Conservation (phyloP, 140 eudicot species). For the Oenanthe javanica region DNA sequence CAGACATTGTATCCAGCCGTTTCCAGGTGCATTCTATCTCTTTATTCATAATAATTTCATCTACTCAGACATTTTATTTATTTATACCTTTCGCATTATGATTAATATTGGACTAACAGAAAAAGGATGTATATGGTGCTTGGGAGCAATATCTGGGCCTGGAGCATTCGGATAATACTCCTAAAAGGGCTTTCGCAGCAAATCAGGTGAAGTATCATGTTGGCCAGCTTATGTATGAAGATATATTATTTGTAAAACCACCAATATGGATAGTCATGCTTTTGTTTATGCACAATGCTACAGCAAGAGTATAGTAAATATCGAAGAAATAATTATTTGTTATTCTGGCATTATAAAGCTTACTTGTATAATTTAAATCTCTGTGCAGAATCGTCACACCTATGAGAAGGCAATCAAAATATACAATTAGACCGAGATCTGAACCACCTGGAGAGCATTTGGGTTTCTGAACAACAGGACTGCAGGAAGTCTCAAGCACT, state of each 20-base stretch:
- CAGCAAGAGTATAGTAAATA: background rate
- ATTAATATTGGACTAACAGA: slow-evolving; percentile 25
- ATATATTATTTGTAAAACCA: background rate
- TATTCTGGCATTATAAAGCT: background rate
- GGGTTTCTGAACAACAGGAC: background rate
- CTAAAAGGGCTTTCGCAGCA: slow-evolving; percentile 56
- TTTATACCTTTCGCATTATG: background rate
- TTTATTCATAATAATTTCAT: background rate
- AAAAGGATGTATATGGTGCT: slow-evolving; percentile 65
- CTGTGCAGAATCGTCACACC: slow-evolving; percentile 66
- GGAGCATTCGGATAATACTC: slow-evolving; percentile 69
- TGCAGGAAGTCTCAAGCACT: background rate
- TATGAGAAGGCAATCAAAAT: slow-evolving; percentile 78
- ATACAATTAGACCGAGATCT: slow-evolving; percentile 35
- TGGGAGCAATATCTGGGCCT: slow-evolving; percentile 94
- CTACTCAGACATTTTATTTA: background rate
- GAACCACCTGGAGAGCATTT: slow-evolving; percentile 6
- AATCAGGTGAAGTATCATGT: slow-evolving; percentile 50
- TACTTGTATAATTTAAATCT: background rate
- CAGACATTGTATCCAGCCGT: slow-evolving; percentile 65
- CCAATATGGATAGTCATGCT: background rate
- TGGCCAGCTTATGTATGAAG: background rate
- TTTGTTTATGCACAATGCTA: background rate
- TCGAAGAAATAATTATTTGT: background rate
- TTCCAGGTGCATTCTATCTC: slow-evolving; percentile 44